Base-by-base conservation (phyloP, 495 filamentous ascomycete species). In the Aspergillus heteromorphus region DNA sequence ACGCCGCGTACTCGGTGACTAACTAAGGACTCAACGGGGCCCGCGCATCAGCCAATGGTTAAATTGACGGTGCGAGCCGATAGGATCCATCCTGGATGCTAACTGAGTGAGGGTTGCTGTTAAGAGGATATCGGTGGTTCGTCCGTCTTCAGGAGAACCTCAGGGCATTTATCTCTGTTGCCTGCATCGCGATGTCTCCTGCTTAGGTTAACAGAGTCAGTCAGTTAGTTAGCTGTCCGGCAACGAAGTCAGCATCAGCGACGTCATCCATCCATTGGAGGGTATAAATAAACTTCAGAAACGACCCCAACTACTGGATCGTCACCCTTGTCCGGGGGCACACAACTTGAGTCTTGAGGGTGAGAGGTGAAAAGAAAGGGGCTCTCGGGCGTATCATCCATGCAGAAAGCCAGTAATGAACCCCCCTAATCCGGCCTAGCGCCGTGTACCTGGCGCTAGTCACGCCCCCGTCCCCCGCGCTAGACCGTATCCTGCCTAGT, bases 41-140 rank as follows among this genome's bases (percentile, higher is more conserved):
- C 40, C 21, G 45, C 29, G 55, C 29, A 25, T 36, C 34, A 43
- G 51, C 52, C 59, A 62, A 62, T 62, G 51, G 25, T 29, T 52
- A 16, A 16, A 16, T 16, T 19, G 40, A 54, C 54, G 36, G 55
- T 51, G 54, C 59, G 55, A 58, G 55, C 59, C 55, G 42, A 56
- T 30, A 49, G 43, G 59, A 47, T 38, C 55, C 55, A 48, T 47
- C 40, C 40, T 43, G 16, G 40, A 3, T 43, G 40, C 40, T 40
- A 40, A 40, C n/a, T n/a, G n/a, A n/a, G n/a, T n/a, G n/a, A n/a
- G n/a, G n/a, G n/a, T n/a, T n/a, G n/a, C n/a, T n/a, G n/a, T n/a
- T n/a, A n/a, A n/a, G n/a, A n/a, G n/a, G 43, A 47, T 47, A 47
- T 16, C 43, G 16, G 43, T 47, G 43, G 43, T 47, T 47, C 23